Conservation (phyloP, 805 yeast species). For the Hanseniaspora valbyensis region DNA sequence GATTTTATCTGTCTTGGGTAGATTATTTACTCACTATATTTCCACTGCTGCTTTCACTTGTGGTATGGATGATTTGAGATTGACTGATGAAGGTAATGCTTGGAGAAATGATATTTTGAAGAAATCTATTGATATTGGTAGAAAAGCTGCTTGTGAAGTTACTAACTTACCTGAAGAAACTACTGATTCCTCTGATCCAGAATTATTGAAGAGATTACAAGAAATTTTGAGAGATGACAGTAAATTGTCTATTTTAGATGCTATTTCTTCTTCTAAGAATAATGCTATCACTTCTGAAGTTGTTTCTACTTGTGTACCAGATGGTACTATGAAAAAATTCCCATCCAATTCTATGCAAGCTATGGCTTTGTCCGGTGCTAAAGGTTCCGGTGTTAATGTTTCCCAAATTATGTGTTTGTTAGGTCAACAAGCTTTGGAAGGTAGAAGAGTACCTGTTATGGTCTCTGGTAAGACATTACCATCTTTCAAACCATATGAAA, state of each 20-base stretch:
- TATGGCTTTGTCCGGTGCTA: slow-evolving; percentile 98
- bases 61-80: slow-evolving; percentile 97
- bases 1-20: slow-evolving; percentile 80
- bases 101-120: slow-evolving; percentile 78
- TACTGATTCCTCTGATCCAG: slow-evolving; percentile 48
- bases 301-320: slow-evolving; percentile 89
- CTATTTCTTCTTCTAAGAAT: slow-evolving; percentile 86
- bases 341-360: slow-evolving; percentile 97
- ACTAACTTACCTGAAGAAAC: slow-evolving; percentile 55
- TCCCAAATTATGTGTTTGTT: slow-evolving; percentile 98
- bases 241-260: slow-evolving; percentile 88
- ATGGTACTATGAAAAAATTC: slow-evolving; percentile 87
- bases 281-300: slow-evolving; percentile 89
- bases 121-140: slow-evolving; percentile 71
- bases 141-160: slow-evolving; percentile 88
- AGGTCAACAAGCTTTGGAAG: slow-evolving; percentile 98
- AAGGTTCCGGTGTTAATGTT: slow-evolving; percentile 96
- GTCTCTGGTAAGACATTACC: slow-evolving; percentile 96
- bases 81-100: slow-evolving; percentile 80
- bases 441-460: slow-evolving; percentile 99
- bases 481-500: slow-evolving; percentile 90
- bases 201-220: slow-evolving; percentile 76
- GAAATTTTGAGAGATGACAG: slow-evolving; percentile 89
- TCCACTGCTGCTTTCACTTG: slow-evolving; percentile 91
- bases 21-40: slow-evolving; percentile 87